These are phyloP conservation scores for Trypanosomatidae sp. DNA, from an alignment of 208 protist genomes.

Conservation along the genomic window DNA sequence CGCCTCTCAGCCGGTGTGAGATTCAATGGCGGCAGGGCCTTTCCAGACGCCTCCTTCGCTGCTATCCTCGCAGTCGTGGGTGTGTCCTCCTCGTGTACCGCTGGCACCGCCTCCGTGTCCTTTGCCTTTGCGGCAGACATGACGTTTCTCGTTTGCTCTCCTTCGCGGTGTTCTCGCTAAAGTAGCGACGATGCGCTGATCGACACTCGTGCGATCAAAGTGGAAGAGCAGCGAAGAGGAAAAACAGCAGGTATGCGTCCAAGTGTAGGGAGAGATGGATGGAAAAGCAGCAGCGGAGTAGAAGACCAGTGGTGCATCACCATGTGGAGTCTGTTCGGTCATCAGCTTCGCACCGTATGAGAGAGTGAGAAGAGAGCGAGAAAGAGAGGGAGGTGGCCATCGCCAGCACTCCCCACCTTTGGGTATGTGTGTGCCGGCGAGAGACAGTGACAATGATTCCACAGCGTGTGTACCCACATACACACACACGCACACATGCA, in stretches of 20 bases:
- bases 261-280: neutral
- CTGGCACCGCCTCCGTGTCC: neutral
- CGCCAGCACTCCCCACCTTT: neutral
- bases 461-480: too few species aligned
- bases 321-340: neutral
- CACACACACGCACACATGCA: neutral
- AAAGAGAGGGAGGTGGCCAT: neutral
- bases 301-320: neutral
- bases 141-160: too few species aligned
- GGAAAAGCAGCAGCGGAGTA: neutral
- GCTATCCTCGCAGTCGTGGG: neutral
- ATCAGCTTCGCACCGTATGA: neutral
- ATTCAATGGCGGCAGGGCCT: neutral
- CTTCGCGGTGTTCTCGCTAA: neutral
- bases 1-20: conserved; percentile 26
- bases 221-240: neutral
- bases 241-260: neutral
- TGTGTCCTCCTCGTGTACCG: neutral
- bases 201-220: neutral
- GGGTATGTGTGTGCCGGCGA: neutral
- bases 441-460: neutral
- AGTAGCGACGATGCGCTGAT: neutral
- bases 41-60: neutral
- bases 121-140: neutral
- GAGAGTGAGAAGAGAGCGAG: too few species aligned